Evolutionary conservation across 1,284 basidiomycete species (phyloP), one percentile per base, ranked within the genome.

Genomic region (Cryptococcus hybrid): DNA sequence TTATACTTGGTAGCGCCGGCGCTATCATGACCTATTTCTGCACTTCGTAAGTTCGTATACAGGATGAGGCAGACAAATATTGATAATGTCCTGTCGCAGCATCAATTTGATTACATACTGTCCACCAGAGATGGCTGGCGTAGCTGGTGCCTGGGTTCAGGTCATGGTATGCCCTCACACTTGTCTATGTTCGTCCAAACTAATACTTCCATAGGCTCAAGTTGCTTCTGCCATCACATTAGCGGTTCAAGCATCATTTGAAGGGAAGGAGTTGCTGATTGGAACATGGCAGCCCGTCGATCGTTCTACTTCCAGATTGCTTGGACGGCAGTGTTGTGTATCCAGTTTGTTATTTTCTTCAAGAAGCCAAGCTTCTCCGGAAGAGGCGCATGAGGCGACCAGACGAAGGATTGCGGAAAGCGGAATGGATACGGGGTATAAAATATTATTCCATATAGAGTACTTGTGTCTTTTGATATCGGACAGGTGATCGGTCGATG

Each of bases 171-270:
- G 56, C 57, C 7, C 9, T 2, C 3, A 3, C 34, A 5, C 9
- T 36, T 40, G 46, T 24, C 49, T 38, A 18, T 9, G 13, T 7
- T 3, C 18, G 13, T 30, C 24, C 34, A 30, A 30, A n/a, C 40
- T 30, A 39, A 15, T 12, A 7, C 44, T 37, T 13, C 18, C 15
- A 7, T 37, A 55, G 52, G 64, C 65, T 39, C 72, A 74, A 54
- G 57, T 71, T 30, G 70, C 69, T 4, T 66, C 67, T 34, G 67
- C 71, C 15, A 62, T 77, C 56, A 61, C 61, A 15, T 62, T 77
- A 34, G 73, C 73, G 24, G 70, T 76, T 3, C 71, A 75, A 57
- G 74, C 71, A n/a, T 74, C 71, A 18, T 65, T 77, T n/a, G 65
- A 72, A 50, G 62, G 39, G 52, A 64, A 47, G 60, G 60, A 6